phyloP scores from a whole-genome alignment of 345 rosid species.

The Gossypium raimondii region DNA sequence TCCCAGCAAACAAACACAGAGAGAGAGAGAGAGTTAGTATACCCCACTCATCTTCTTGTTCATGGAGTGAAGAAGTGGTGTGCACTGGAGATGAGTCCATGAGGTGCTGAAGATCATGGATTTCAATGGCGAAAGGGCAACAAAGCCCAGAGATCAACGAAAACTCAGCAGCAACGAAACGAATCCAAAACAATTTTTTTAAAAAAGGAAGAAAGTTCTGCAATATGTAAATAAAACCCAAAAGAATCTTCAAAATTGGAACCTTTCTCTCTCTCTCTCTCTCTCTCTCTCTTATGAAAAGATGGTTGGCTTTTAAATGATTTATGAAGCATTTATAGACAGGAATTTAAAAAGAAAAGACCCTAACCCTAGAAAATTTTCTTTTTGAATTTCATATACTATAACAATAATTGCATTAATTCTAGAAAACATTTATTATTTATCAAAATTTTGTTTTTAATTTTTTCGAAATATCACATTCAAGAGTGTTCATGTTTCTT shows the following conservation, averaged over 20 bases:
- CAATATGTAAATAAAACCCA: background rate
- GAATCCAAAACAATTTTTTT: background rate
- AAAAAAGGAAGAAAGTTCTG: background rate
- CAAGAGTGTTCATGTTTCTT: too few species aligned
- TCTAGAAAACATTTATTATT: too few species aligned
- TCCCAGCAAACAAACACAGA: constrained; percentile 9
- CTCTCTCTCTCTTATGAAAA: too few species aligned
- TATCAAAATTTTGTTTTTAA: too few species aligned
- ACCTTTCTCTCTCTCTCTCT: too few species aligned
- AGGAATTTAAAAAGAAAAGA: background rate
- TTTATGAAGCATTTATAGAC: background rate
- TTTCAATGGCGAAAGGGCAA: constrained; percentile 49
- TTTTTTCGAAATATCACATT: too few species aligned
- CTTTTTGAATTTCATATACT: too few species aligned
- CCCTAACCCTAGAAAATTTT: constrained; percentile 18
- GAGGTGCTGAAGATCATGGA: constrained; percentile 65
- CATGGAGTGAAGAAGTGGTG: constrained; percentile 35
- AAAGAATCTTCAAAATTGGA: background rate
- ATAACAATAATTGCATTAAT: too few species aligned
- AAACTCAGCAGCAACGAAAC: constrained; percentile 5
- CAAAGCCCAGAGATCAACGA: constrained; percentile 34
- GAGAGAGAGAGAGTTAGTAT: background rate
- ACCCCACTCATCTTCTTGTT: constrained; percentile 91
- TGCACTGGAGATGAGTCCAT: constrained; percentile 65
- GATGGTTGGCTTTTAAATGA: too few species aligned